Evolutionary conservation across 805 yeast species (phyloP).

Genomic region (Wickerhamiella slavikovae): DNA sequence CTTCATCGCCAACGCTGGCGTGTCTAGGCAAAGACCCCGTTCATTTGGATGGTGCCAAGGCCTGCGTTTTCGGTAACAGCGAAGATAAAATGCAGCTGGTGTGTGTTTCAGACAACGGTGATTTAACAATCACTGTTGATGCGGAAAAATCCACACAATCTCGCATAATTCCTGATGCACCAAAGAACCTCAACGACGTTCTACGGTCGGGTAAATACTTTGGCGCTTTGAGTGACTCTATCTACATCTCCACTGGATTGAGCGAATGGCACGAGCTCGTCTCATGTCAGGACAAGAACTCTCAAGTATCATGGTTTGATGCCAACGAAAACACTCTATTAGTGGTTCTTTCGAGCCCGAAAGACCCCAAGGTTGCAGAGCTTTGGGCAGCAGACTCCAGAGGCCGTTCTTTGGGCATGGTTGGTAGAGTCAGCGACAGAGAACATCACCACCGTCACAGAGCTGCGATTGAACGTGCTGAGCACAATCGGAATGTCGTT

Average conservation of each 20-base stretch:
- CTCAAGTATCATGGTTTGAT: no score
- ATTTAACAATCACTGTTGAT: no score
- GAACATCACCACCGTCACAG: not conserved
- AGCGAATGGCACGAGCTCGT: no score
- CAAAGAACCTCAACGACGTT: no score
- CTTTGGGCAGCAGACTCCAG: not conserved
- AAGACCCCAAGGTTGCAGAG: not conserved
- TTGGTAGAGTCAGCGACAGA: not conserved
- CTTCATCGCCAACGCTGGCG: not conserved
- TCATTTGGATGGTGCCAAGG: not conserved
- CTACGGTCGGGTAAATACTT: no score
- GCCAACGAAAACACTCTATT: not conserved
- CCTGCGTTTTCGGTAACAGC: not conserved
- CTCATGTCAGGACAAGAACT: no score
- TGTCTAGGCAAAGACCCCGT: not conserved
- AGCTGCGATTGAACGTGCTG: not conserved
- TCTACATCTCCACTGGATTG: no score
- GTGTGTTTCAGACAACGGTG: no score
- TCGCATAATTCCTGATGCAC: no score
- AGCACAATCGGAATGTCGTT: not conserved
- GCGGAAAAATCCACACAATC: no score
- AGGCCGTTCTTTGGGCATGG: not conserved
- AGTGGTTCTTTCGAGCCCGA: not conserved
- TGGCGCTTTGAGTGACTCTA: no score
- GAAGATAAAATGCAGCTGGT: no score